phyloP scores from a whole-genome alignment of 805 yeast genomes.

The Sungouiella blattae region DNA sequence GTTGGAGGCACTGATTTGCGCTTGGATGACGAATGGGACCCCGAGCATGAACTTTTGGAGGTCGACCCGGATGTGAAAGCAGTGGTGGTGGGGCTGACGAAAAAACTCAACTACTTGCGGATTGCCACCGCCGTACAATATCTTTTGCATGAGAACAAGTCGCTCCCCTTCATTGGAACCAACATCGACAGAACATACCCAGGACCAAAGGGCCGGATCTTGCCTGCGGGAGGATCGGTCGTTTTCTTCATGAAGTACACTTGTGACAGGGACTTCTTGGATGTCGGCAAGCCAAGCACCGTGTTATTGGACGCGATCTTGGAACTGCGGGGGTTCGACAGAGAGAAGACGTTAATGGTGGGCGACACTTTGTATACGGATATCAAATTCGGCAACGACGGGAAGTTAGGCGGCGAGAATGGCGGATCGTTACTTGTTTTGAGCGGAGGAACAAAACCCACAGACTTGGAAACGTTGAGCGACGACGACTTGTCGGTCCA shows the following conservation, averaged over 20 bases:
- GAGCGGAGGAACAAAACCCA: constrained; percentile 32
- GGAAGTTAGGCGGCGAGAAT: constrained; percentile 26
- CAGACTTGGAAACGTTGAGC: constrained; percentile 19
- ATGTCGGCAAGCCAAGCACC: constrained; percentile 39
- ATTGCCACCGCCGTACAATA: constrained; percentile 37
- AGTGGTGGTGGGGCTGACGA: constrained; percentile 39
- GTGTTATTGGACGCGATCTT: constrained; percentile 29
- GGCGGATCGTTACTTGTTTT: constrained; percentile 33
- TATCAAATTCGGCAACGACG: constrained; percentile 42
- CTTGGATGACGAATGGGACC: constrained; percentile 24
- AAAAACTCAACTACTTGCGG: constrained; percentile 33
- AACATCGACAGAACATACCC: constrained; percentile 42
- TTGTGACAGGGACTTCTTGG: constrained; percentile 27
- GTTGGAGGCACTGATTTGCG: constrained; percentile 32
- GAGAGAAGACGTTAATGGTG: constrained; percentile 31
- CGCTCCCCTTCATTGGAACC: constrained; percentile 36
- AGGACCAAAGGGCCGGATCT: constrained; percentile 32
- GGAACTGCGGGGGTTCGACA: constrained; percentile 23
- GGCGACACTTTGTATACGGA: constrained; percentile 43
- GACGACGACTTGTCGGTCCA: constrained; percentile 13
- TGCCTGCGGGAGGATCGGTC: constrained; percentile 42
- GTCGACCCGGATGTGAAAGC: constrained; percentile 40
- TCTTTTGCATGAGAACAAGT: constrained; percentile 27
- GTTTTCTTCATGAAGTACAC: constrained; percentile 37
- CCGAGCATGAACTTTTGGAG: constrained; percentile 21